Evolutionary conservation across 2,329 filamentous ascomycete genomes (phyloP), one percentile per base, ranked within the genome.

Genomic region (Amylocarpus encephaloides): DNA sequence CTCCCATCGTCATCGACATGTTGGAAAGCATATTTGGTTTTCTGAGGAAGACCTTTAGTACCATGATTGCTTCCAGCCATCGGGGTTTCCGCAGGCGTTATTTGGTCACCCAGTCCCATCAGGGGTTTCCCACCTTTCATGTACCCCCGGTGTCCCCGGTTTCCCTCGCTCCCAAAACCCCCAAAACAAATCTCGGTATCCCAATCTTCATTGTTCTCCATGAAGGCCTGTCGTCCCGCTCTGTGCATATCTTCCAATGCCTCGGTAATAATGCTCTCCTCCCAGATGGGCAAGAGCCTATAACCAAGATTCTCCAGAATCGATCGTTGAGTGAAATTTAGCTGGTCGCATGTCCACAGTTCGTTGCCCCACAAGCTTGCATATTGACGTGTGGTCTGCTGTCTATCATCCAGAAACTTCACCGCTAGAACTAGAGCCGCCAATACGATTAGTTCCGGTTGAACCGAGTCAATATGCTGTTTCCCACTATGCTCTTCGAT

Each of bases 271-370:
- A 79, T 73, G 33, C 73, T 72, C 2, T 75, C 72, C 43, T 79
- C 71, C 65, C 74, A 80, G 9, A 85, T 70, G 6, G 79, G 79
- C 65, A 84, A 66, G 61, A 86, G 77, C 49, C 80, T 74, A 66
- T 83, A 85, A 55, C 74, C 72, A 42, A 86, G 70, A 63, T 75
- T 80, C 68, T 83, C 78, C 72, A 85, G 78, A 58, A 85, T 76
- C 65, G 74, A 78, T 42, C 78, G 71, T 66, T 85, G 81, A 1
- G 82, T 84, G 44, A 74, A 73, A 58, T 83, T 83, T 59, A 85
- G 73, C 69, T 85, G 80, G 49, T 76, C 72, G 59, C 72, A 73
- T 2, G 78, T 76, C 80, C 82, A 86, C 43, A 75, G 60, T 43
- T 71, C 69, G 22, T 66, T 69, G 18, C 76, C 80, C 78, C 80